Percentiles rank a stretch among this genome's conserved stretches.
Evolutionary conservation across 2,329 filamentous ascomycete species (phyloP).

Genomic region (Epichloe sylvatica): DNA sequence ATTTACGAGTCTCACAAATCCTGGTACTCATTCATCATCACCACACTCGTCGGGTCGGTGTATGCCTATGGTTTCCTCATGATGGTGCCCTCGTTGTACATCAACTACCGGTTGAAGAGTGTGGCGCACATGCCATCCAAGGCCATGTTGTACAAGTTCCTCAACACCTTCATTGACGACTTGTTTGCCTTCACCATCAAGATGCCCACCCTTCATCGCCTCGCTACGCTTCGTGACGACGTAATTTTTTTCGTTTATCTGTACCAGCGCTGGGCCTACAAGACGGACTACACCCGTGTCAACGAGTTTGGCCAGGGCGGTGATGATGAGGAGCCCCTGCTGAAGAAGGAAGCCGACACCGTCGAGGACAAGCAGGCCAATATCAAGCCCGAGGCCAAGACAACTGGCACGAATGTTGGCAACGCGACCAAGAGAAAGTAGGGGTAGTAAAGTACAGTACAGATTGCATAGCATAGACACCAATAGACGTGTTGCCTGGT

Average conservation of each 20-base stretch:
- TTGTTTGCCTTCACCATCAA: conserved; percentile 98
- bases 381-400: conserved; percentile 24
- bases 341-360: conserved; percentile 19
- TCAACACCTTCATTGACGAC: conserved; percentile 98
- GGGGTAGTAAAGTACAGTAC: background rate
- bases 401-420: conserved; percentile 36
- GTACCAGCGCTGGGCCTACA: conserved; percentile 89
- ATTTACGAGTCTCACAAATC: conserved; percentile 92
- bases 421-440: conserved; percentile 30
- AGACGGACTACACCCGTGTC: conserved; percentile 76
- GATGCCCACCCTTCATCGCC: conserved; percentile 86
- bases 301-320: conserved; percentile 98
- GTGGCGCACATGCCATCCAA: conserved; percentile 94
- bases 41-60: conserved; percentile 86
- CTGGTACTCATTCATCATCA: conserved; percentile 94
- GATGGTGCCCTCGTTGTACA: conserved; percentile 96
- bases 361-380: conserved; percentile 25
- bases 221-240: conserved; percentile 87
- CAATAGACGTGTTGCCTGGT: background rate
- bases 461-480: background rate
- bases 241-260: conserved; percentile 97
- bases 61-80: conserved; percentile 98
- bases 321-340: conserved; percentile 54
- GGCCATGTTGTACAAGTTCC: conserved; percentile 95
- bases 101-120: conserved; percentile 94